Conservation (phyloP, 495 filamentous ascomycete species). For the Lentithecium fluviatile region DNA sequence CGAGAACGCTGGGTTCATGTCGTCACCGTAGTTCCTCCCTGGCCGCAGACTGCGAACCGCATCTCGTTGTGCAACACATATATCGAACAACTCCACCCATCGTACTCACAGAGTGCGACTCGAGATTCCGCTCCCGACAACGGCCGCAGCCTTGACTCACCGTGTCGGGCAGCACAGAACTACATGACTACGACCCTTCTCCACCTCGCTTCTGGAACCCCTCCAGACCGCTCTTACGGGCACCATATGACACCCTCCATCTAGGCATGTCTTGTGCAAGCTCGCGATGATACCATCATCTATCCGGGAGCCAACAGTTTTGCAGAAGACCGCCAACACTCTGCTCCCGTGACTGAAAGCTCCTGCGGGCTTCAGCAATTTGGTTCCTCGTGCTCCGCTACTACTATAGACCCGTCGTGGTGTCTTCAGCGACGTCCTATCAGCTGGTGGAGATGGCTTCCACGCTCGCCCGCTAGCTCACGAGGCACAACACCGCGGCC, state of each 20-base stretch:
- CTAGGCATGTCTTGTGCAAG: slow-evolving; percentile 1
- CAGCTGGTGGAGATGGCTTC: slow-evolving; percentile 21
- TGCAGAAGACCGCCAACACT: slow-evolving; percentile 24
- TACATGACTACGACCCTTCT: not conserved
- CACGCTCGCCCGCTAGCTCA: slow-evolving; percentile 8
- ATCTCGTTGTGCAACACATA: too few species aligned
- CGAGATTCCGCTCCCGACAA: not conserved
- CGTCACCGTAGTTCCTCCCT: slow-evolving; percentile 8
- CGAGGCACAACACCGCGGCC: slow-evolving; percentile 14
- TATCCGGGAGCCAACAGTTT: slow-evolving; percentile 31
- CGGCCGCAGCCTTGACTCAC: slow-evolving; percentile 16
- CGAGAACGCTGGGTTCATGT: not conserved
- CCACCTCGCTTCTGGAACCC: slow-evolving; percentile 7
- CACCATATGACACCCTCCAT: slow-evolving; percentile 8
- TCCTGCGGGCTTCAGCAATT: slow-evolving; percentile 35
- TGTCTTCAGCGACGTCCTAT: slow-evolving; percentile 21
- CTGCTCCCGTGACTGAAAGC: slow-evolving; percentile 41
- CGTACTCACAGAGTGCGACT: too few species aligned
- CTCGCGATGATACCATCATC: slow-evolving; percentile 29
- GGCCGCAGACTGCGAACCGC: too few species aligned
- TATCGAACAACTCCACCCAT: slow-evolving; percentile 4
- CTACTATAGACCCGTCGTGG: slow-evolving; percentile 13
- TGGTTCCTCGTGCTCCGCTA: slow-evolving; percentile 26
- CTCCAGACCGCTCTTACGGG: slow-evolving; percentile 29
- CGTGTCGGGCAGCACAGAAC: not conserved